Evolutionary conservation across 75 land plant species (phyloP).

Genomic region (Larix kaempferi): DNA sequence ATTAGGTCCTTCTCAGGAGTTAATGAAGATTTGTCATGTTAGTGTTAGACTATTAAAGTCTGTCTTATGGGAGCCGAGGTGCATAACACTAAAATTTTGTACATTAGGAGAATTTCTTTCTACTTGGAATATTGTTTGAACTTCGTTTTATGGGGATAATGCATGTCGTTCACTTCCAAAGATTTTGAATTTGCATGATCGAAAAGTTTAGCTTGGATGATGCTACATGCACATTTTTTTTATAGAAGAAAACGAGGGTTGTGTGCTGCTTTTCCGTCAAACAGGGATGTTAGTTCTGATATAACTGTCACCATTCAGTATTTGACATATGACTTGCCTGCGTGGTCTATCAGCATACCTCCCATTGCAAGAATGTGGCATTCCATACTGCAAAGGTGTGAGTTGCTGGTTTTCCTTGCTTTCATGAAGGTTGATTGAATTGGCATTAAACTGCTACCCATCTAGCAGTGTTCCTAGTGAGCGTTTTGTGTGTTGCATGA

Average conservation of each 20-base stretch:
- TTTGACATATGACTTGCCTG: slow-evolving; percentile 62
- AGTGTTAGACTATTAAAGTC: neutral
- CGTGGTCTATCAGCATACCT: slow-evolving; percentile 97
- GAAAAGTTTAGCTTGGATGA: neutral
- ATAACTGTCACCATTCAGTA: slow-evolving; percentile 56
- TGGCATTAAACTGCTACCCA: no score
- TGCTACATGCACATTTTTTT: slow-evolving; percentile 6
- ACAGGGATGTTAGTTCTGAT: slow-evolving; percentile 60
- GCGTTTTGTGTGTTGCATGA: no score
- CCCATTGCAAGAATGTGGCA: slow-evolving; percentile 71
- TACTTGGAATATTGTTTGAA: neutral
- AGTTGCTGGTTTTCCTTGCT: no score
- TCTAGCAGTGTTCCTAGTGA: no score
- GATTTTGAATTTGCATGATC: neutral
- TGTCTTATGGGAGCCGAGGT: neutral
- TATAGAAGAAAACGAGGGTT: slow-evolving; percentile 8
- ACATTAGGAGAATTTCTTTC: neutral
- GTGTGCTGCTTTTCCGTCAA: slow-evolving; percentile 95
- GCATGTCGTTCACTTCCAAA: neutral
- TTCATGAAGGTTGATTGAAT: no score
- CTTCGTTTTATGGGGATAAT: neutral
- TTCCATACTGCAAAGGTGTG: no score
- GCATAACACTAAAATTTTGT: neutral
- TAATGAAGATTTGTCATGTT: neutral
- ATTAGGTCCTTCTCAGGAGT: neutral